These are phyloP conservation scores for Papiliotrema terrestris DNA, from an alignment of 1,284 basidiomycete species.

Conservation along the genomic window DNA sequence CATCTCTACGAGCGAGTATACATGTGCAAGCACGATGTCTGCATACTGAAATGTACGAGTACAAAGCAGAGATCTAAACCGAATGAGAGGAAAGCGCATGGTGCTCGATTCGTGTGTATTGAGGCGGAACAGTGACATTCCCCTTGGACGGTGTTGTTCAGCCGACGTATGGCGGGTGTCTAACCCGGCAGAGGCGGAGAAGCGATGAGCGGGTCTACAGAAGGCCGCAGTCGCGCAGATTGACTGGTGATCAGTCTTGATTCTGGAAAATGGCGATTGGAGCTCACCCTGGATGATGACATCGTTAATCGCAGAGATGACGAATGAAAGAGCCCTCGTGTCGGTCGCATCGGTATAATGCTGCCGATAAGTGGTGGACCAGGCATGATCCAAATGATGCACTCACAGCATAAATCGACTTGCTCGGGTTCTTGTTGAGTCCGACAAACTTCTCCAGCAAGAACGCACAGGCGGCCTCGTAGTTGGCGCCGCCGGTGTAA, in stretches of 20 bases:
- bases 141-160: too few relatives aligned
- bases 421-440: conserved; percentile 73
- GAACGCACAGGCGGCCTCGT: conserved; percentile 81
- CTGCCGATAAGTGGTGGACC: conserved; percentile 11
- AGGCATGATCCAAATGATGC: background rate
- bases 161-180: too few relatives aligned
- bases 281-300: conserved; percentile 48
- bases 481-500: conserved; percentile 67
- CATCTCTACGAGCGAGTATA: too few relatives aligned
- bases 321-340: conserved; percentile 55
- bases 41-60: too few relatives aligned
- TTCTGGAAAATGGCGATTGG: background rate
- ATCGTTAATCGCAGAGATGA: conserved; percentile 56
- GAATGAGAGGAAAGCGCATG: too few relatives aligned
- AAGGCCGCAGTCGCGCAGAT: conserved; percentile 50
- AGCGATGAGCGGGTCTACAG: conserved; percentile 24
- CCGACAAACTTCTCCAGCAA: conserved; percentile 80
- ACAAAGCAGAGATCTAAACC: too few relatives aligned
- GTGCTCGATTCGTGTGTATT: too few relatives aligned
- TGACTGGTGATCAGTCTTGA: conserved; percentile 26
- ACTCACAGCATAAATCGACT: conserved; percentile 51
- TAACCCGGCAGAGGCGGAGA: background rate
- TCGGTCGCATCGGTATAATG: conserved; percentile 55
- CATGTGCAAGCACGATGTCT: too few relatives aligned
- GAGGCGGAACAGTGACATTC: too few relatives aligned